phyloP scores from a whole-genome alignment of 78 protist genomes.

The Acrasis kona region DNA sequence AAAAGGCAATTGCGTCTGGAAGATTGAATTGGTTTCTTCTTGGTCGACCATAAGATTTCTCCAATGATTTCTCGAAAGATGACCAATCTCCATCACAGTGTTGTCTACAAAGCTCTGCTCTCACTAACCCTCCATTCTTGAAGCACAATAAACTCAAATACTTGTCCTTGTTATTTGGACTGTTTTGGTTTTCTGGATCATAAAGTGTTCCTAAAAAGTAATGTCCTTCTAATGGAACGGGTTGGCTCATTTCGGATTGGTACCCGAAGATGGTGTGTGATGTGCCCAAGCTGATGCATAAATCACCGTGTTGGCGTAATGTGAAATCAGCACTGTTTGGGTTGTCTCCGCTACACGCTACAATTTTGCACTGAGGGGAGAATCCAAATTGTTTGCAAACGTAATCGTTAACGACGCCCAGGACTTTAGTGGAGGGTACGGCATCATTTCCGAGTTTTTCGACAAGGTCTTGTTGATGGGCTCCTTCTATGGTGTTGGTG shows the following conservation, averaged over 20 bases:
- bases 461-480: not conserved
- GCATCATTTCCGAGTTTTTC: not conserved
- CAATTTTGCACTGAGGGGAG: not conserved
- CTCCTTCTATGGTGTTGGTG: not conserved
- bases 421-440: not conserved
- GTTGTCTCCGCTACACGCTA: constrained; percentile 17
- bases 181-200: no score
- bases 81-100: constrained; percentile 4
- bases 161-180: not conserved
- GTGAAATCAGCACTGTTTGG: not conserved
- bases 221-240: constrained; percentile 5
- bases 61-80: not conserved
- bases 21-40: no score
- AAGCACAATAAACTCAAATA: constrained; percentile 15
- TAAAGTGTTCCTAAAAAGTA: constrained; percentile 5
- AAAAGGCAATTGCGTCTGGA: constrained; percentile 15
- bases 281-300: constrained; percentile 22
- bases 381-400: constrained; percentile 10
- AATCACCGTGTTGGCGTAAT: not conserved
- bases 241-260: not conserved
- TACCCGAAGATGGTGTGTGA: constrained; percentile 21
- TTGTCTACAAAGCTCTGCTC: not conserved
- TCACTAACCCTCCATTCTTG: constrained; percentile 17
- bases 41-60: not conserved
- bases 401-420: constrained; percentile 9